A percentile compares a stretch with the other conserved stretches of the same genome.
These are phyloP conservation scores for Microsporum ferrugineum DNA, from an alignment of 2,329 filamentous ascomycete species.

Conservation along the genomic window DNA sequence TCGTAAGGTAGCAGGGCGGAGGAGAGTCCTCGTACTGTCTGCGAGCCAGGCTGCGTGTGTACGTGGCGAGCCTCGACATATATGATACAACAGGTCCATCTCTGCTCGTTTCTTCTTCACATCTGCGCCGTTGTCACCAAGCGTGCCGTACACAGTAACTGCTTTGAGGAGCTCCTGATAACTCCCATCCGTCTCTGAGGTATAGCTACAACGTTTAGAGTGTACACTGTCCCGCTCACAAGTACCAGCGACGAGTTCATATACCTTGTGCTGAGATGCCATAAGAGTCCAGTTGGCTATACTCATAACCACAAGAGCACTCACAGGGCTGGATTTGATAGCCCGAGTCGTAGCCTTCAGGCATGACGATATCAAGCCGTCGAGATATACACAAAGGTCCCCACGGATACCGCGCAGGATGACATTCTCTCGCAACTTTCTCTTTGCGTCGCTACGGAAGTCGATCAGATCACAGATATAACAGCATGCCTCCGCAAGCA, in stretches of 20 bases:
- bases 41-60: slow-evolving; percentile 14
- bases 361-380: slow-evolving; percentile 9
- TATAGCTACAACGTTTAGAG: slow-evolving; percentile 8
- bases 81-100: slow-evolving; percentile 12
- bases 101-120: slow-evolving; percentile 11
- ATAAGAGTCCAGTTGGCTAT: slow-evolving; percentile 19
- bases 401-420: slow-evolving; percentile 15
- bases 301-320: slow-evolving; percentile 14
- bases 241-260: slow-evolving; percentile 8
- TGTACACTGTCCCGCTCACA: background rate
- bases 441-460: slow-evolving; percentile 16
- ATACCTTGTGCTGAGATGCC: slow-evolving; percentile 18
- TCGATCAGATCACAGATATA: slow-evolving; percentile 17
- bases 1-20: slow-evolving; percentile 15
- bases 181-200: background rate
- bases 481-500: slow-evolving; percentile 9
- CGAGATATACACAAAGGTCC: slow-evolving; percentile 14
- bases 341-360: background rate
- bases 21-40: slow-evolving; percentile 13
- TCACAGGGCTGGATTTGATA: slow-evolving; percentile 7
- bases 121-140: slow-evolving; percentile 9
- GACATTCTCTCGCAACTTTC: slow-evolving; percentile 17
- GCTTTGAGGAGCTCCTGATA: slow-evolving; percentile 13
- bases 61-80: slow-evolving; percentile 4
- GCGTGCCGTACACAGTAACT: slow-evolving; percentile 12